Conservation (phyloP, 2,329 filamentous ascomycete species). For the Aspergillus bombycis region DNA sequence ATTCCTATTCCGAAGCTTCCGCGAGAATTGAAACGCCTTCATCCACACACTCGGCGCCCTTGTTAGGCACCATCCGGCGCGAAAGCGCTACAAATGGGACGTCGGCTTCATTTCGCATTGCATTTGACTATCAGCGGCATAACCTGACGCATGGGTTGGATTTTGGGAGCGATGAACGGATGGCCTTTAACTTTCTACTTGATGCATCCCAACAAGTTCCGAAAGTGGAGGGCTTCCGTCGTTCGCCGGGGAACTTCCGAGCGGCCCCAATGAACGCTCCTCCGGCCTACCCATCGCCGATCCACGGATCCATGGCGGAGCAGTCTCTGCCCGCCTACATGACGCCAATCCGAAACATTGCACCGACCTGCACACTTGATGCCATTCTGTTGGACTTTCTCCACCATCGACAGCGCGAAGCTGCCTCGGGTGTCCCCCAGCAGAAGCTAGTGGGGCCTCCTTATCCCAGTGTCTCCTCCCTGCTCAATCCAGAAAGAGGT, state of each 20-base stretch:
- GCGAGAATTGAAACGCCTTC: conserved; percentile 34
- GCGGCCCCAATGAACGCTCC: conserved; percentile 25
- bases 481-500: conserved; percentile 71
- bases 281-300: conserved; percentile 28
- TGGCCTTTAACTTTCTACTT: conserved; percentile 74
- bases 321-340: conserved; percentile 37
- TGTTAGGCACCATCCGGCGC: conserved; percentile 26
- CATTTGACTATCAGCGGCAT: conserved; percentile 48
- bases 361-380: conserved; percentile 76
- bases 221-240: conserved; percentile 53
- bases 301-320: conserved; percentile 28
- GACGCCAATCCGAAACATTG: conserved; percentile 60
- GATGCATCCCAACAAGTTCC: conserved; percentile 60
- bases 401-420: conserved; percentile 66
- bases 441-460: conserved; percentile 72
- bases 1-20: conserved; percentile 32
- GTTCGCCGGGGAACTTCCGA: conserved; percentile 30
- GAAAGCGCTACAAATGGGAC: conserved; percentile 25
- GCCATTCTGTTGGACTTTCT: conserved; percentile 79
- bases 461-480: conserved; percentile 77
- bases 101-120: conserved; percentile 40
- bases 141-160: conserved; percentile 59
- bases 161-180: conserved; percentile 62
- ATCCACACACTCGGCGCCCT: conserved; percentile 32
- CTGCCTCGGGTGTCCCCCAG: conserved; percentile 66